Conservation (phyloP, 1,284 basidiomycete species). For the Neolentinus lepideus region DNA sequence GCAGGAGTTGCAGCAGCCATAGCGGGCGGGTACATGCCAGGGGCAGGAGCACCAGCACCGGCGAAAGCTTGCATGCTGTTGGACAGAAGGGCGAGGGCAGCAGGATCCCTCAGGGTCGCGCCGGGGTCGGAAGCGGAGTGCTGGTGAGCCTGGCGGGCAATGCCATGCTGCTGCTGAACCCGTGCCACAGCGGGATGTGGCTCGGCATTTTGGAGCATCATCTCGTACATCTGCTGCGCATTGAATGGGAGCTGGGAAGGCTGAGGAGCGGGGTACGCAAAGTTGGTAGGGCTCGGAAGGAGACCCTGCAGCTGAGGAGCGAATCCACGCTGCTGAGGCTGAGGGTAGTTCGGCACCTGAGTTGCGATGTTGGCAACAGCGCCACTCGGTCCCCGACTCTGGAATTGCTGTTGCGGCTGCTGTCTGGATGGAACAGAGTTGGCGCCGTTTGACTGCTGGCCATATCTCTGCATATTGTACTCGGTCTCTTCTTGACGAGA, state of each 20-base stretch:
- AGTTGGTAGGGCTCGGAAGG: constrained; percentile 43
- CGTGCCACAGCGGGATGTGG: constrained; percentile 54
- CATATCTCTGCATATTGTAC: constrained; percentile 36
- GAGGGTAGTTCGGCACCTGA: constrained; percentile 34
- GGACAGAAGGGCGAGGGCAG: constrained; percentile 53
- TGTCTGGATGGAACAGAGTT: not conserved
- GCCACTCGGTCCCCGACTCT: constrained; percentile 16
- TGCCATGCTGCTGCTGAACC: constrained; percentile 67
- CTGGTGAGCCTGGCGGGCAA: constrained; percentile 64
- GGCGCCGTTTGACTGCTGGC: not conserved
- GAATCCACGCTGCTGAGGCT: constrained; percentile 43
- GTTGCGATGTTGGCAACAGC: not conserved
- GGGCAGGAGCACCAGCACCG: constrained; percentile 9
- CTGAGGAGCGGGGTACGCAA: constrained; percentile 42
- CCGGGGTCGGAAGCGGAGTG: constrained; percentile 71
- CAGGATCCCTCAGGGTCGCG: constrained; percentile 60
- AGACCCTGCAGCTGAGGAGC: constrained; percentile 43
- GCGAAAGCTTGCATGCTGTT: constrained; percentile 46
- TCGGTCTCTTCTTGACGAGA: constrained; percentile 49
- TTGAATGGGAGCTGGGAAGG: constrained; percentile 48
- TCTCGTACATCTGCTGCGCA: constrained; percentile 69
- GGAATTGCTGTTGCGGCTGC: constrained; percentile 38
- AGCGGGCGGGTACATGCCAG: constrained; percentile 38
- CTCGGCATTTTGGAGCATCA: constrained; percentile 60
- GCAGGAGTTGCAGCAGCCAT: constrained; percentile 25